Percentiles rank a stretch among this genome's conserved stretches.
Evolutionary conservation across 139 green algal species (phyloP).

Genomic region (Asterochloris sp.): DNA sequence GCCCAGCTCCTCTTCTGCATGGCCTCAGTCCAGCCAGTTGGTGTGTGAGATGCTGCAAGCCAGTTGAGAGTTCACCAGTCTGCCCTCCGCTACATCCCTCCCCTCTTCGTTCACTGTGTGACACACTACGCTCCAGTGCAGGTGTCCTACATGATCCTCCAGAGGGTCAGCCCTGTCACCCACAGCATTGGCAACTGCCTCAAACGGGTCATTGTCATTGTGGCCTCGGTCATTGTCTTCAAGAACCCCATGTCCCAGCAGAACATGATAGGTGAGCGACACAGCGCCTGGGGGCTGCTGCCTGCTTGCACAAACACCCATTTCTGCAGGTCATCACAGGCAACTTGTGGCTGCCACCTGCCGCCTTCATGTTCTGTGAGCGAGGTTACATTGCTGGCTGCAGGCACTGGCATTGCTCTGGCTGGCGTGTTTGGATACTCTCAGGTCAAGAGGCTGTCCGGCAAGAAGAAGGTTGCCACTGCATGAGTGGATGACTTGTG

Average conservation of each 20-base stretch:
- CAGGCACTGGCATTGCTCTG: slow-evolving; percentile 84
- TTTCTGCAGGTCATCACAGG: neutral
- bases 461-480: slow-evolving; percentile 15
- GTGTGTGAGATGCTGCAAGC: too few species aligned
- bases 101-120: too few species aligned
- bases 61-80: too few species aligned
- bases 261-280: slow-evolving; percentile 34
- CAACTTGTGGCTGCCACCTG: neutral
- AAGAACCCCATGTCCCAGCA: slow-evolving; percentile 73
- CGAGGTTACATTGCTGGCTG: neutral
- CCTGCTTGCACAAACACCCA: neutral
- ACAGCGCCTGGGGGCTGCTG: neutral
- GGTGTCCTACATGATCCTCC: slow-evolving; percentile 86
- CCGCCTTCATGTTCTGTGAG: neutral
- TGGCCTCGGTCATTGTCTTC: slow-evolving; percentile 89
- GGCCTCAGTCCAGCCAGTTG: neutral
- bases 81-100: too few species aligned
- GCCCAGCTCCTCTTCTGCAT: too few species aligned
- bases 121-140: slow-evolving; percentile 9
- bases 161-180: slow-evolving; percentile 90
- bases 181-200: slow-evolving; percentile 99
- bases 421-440: slow-evolving; percentile 91
- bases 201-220: slow-evolving; percentile 97
- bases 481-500: neutral
- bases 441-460: slow-evolving; percentile 65